These are phyloP conservation scores for Marasmius fiardii DNA, from an alignment of 1,284 basidiomycete genomes.

Conservation along the genomic window DNA sequence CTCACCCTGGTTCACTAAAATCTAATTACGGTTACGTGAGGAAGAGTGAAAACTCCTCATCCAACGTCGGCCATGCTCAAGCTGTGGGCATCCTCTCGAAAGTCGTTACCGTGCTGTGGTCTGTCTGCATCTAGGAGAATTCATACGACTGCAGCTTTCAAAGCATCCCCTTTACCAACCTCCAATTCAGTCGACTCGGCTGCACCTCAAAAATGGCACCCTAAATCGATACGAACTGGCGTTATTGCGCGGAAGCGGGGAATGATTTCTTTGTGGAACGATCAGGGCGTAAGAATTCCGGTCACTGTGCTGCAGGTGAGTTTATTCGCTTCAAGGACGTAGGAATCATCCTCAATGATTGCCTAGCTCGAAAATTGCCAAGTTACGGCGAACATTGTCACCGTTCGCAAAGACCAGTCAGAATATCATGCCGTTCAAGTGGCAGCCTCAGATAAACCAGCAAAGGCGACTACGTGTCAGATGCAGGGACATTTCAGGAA, in stretches of 20 bases:
- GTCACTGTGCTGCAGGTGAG: conserved; percentile 93
- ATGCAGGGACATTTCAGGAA: conserved; percentile 88
- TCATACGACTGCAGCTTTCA: conserved; percentile 36
- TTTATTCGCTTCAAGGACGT: conserved; percentile 4
- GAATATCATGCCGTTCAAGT: conserved; percentile 87
- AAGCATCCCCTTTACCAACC: conserved; percentile 25
- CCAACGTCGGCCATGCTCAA: conserved; percentile 42
- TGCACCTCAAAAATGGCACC: conserved; percentile 68
- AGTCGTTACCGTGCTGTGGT: conserved; percentile 28
- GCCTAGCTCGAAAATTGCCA: conserved; percentile 78
- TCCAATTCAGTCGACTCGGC: conserved; percentile 21
- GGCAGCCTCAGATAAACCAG: conserved; percentile 70
- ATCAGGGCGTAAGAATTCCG: conserved; percentile 83
- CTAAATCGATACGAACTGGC: conserved; percentile 88
- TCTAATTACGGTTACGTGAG: too few species aligned
- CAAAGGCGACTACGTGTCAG: conserved; percentile 65
- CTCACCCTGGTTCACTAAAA: too few species aligned
- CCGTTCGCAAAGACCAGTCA: conserved; percentile 58
- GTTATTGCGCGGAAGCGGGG: conserved; percentile 94
- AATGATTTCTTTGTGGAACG: conserved; percentile 94
- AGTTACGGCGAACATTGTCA: conserved; percentile 74
- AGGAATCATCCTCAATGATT: neutral
- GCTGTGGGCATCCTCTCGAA: conserved; percentile 41
- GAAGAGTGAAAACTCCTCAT: neutral
- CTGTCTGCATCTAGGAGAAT: conserved; percentile 27